Evolutionary conservation across 2,329 filamentous ascomycete species (phyloP).

Genomic region (Neofusicoccum kwambonambiense): DNA sequence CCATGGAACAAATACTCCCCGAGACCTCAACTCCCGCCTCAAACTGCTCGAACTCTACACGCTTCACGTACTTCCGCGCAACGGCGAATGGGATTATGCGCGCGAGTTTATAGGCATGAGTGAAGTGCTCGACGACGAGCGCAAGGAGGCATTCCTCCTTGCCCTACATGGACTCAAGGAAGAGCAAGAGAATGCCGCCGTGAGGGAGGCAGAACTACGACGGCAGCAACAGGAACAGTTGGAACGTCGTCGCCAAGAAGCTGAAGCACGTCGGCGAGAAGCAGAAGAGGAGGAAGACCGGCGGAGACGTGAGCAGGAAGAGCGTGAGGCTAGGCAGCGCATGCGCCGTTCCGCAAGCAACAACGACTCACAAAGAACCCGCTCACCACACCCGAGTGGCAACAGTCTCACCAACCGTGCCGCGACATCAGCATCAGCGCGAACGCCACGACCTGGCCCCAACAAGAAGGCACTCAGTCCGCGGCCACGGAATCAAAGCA

Average conservation of each 20-base stretch:
- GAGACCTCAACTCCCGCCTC: conserved; percentile 78
- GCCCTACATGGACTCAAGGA: conserved; percentile 82
- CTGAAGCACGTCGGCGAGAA: conserved; percentile 33
- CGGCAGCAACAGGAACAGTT: conserved; percentile 59
- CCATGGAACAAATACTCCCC: conserved; percentile 75
- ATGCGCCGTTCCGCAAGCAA: conserved; percentile 22
- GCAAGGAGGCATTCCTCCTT: conserved; percentile 82
- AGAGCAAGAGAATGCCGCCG: conserved; percentile 73
- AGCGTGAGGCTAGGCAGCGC: conserved; percentile 28
- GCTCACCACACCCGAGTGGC: conserved; percentile 25
- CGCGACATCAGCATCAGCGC: background rate
- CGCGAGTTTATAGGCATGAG: conserved; percentile 84
- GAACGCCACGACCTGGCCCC: conserved; percentile 25
- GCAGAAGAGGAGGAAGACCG: conserved; percentile 45
- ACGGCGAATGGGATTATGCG: conserved; percentile 95
- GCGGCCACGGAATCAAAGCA: conserved; percentile 36
- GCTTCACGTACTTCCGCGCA: conserved; percentile 87
- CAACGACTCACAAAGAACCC: conserved; percentile 33
- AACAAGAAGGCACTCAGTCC: conserved; percentile 27
- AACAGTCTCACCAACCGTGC: conserved; percentile 26
- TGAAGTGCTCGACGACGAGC: conserved; percentile 87
- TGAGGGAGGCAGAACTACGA: conserved; percentile 61
- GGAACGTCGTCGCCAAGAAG: conserved; percentile 48
- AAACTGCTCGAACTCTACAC: conserved; percentile 96
- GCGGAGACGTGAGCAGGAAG: conserved; percentile 39